Base-by-base conservation (phyloP, 306 rosid species). In the Castanea sativa region DNA sequence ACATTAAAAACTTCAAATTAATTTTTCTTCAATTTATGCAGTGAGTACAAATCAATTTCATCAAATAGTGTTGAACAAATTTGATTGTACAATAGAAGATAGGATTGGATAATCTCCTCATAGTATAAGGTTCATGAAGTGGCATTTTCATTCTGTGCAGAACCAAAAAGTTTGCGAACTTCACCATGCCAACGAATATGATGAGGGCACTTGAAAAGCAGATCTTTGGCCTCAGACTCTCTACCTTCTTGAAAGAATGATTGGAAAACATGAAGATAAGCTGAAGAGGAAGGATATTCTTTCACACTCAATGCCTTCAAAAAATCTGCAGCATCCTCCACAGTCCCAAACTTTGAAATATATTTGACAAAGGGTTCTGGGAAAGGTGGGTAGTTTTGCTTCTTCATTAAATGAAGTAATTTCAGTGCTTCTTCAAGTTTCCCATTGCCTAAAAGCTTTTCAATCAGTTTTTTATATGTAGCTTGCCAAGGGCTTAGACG, bases 341-440 rank as follows among this genome's bases (percentile, higher is more conserved):
- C 92, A 0, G 97, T 85, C 82, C 99, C 99, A 85, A 53, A 87
- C 89, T 90, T 90, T 4, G 94, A 89, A 76, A 95, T 84, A 69
- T 87, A 91, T 51, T 10, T 83, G 65, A 90, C 82, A 80, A 91
- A 81, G 9, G 97, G 95, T 29, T 87, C 85, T 0, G 80, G 78
- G 79, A 73, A 87, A 30, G 98, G 92, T 49, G 94, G 88, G 80
- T 88, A 82, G 13, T 85, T 85, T 73, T 91, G 92, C 76, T 74
- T 81, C 88, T 87, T 89, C 97, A 91, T 93, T 83, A 91, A 80
- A 21, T 82, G 72, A 78, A 92, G 91, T 72, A 93, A 91, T 49
- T 84, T 55, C 64, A 95, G 81, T 51, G 99, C 98, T 83, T 91
- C 96, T 63, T 95, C 97, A 35, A 91, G 82, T 84, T 87, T 95